Evolutionary conservation across 352 stramenopile genomes (phyloP), one percentile per base, ranked within the genome.

Genomic region (Phytophthora ohioensis): DNA sequence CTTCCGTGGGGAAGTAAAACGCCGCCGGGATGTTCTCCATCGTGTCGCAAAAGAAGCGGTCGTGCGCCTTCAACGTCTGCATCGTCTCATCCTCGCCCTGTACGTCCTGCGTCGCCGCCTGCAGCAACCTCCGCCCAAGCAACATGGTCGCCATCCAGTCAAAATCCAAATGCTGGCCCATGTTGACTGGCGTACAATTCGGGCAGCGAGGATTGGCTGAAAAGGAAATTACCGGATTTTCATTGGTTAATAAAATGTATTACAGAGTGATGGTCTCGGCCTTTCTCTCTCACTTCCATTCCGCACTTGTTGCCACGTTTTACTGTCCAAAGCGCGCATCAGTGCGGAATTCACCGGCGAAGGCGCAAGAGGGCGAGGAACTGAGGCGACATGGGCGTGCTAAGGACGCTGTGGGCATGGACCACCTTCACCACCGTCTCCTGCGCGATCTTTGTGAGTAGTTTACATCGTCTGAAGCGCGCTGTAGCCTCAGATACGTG

Each of bases 1-100:
- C 82, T 57, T 94, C 87, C 21, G 83, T 92, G 10, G 84, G 84
- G 68, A 94, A 91, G 78, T 94, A 94, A 57, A 87, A 90, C 32
- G 88, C 78, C 58, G 81, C 72, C 34, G 87, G 87, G 55, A 92
- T 94, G 56, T 82, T 80, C 67, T 92, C 87, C 84, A 92, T 92
- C 8, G 71, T 81, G 39, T 85, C 74, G 63, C 83, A 92, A 71
- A 94, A 92, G 64, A 94, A 94, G 31, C 73, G 72, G 57, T 94
- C 87, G 53, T 93, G 63, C 15, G 70, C 69, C 31, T 76, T 59
- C 32, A 72, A 41, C n/a, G 61, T 42, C 10, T 48, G 53, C 34
- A 76, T n/a, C 43, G 36, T 66, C 30, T 84, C 73, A 32, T 66
- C 47, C 13, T 51, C 48, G 21, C 57, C 43, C 15, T 39, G 27